phyloP scores from a whole-genome alignment of 768 basidiomycete genomes.

The Termitomyces heimii region DNA sequence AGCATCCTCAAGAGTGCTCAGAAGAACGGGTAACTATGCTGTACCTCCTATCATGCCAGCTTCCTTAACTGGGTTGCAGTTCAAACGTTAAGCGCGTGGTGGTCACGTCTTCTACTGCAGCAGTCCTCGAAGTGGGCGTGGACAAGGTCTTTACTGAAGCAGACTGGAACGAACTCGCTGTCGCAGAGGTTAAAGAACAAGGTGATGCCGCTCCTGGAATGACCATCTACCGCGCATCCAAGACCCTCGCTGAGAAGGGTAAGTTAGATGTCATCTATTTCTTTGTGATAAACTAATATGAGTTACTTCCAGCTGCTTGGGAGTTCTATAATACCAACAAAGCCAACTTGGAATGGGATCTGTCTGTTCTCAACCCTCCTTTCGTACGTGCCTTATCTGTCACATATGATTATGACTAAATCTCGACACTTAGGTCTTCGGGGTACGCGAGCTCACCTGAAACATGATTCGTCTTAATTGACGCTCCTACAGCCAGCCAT shows the following conservation, averaged over 20 bases:
- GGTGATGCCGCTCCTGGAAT: constrained; percentile 35
- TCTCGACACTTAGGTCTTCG: constrained; percentile 18
- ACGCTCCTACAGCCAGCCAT: constrained; percentile 28
- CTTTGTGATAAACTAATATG: not conserved
- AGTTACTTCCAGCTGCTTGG: constrained; percentile 32
- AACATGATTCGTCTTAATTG: not conserved
- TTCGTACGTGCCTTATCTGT: constrained; percentile 23
- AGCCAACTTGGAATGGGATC: constrained; percentile 40
- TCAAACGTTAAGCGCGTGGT: constrained; percentile 49
- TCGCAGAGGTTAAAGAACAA: constrained; percentile 41
- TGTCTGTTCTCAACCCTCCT: constrained; percentile 48
- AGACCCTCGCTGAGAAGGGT: constrained; percentile 57
- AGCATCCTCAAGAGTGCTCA: constrained; percentile 54
- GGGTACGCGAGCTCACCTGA: constrained; percentile 15
- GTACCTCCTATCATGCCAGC: not conserved
- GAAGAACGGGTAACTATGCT: constrained; percentile 38
- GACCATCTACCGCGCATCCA: constrained; percentile 50
- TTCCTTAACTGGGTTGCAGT: not conserved
- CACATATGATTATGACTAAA: not conserved
- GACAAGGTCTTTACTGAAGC: constrained; percentile 33
- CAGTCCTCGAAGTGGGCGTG: constrained; percentile 27
- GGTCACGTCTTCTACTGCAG: constrained; percentile 52
- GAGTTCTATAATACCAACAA: constrained; percentile 32
- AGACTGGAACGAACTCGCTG: constrained; percentile 54
- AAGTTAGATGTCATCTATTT: constrained; percentile 3